A percentile compares a stretch with the other conserved stretches of the same genome.
phyloP scores from a whole-genome alignment of 192 early-diverging fungal species.

The Coemansia sp. region DNA sequence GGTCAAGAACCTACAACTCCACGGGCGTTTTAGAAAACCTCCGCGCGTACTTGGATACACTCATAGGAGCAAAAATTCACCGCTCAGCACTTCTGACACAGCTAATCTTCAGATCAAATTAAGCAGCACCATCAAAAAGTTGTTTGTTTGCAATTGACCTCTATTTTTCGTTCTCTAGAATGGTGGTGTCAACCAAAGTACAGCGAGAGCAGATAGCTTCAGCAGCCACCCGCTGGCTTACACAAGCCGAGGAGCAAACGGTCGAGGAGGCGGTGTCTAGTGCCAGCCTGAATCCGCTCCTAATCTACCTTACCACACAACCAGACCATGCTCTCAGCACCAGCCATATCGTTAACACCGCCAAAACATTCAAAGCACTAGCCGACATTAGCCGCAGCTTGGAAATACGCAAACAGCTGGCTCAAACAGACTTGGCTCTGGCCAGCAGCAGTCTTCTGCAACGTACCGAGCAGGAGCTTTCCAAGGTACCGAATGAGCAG shows the following conservation, averaged over 20 bases:
- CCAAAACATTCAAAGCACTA: conserved; percentile 32
- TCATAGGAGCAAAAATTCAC: no score
- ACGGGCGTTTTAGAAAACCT: no score
- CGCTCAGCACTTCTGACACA: no score
- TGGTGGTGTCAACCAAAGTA: not conserved
- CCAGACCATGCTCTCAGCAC: conserved; percentile 9
- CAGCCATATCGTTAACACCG: conserved; percentile 14
- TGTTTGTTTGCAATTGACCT: no score
- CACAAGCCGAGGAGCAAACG: not conserved
- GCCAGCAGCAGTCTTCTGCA: conserved; percentile 14
- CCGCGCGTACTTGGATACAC: no score
- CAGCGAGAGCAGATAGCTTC: not conserved
- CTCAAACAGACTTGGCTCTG: conserved; percentile 5
- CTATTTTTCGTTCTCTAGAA: not conserved
- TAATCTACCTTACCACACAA: conserved; percentile 1
- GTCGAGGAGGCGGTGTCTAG: not conserved
- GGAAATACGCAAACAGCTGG: conserved; percentile 11
- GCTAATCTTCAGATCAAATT: no score
- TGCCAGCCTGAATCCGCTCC: conserved; percentile 3
- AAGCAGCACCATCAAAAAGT: no score
- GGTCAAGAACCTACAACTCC: no score
- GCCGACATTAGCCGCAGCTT: conserved; percentile 33
- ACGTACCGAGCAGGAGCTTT: conserved; percentile 1
- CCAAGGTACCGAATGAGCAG: not conserved
- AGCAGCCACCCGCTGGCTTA: not conserved